Evolutionary conservation across 106 monocot species (phyloP).

Genomic region (Cymbidium sinense): DNA sequence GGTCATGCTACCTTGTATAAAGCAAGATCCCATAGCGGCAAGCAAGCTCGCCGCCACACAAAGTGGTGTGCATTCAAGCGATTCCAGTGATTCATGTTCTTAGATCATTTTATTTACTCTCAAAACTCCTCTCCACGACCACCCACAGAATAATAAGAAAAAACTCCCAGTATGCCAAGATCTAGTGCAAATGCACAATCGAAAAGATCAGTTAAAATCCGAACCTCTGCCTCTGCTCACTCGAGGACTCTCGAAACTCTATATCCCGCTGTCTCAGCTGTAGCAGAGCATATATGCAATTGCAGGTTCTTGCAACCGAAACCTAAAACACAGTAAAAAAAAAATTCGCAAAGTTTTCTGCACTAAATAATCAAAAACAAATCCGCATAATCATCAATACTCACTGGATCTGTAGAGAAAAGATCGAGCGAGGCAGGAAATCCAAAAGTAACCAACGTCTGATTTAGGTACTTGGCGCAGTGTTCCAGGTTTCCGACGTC

Average conservation of each 20-base stretch:
- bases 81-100: too few relatives aligned
- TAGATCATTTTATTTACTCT: too few relatives aligned
- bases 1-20: too few relatives aligned
- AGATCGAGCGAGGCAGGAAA: slow-evolving; percentile 96
- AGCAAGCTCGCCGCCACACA: too few relatives aligned
- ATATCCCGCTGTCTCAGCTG: slow-evolving; percentile 90
- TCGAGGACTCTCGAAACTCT: slow-evolving; percentile 84
- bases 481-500: slow-evolving; percentile 84
- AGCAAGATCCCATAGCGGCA: too few relatives aligned
- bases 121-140: too few relatives aligned
- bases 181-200: not conserved
- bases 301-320: slow-evolving; percentile 93
- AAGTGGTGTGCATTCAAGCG: too few relatives aligned
- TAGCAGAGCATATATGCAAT: slow-evolving; percentile 85
- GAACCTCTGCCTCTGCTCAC: slow-evolving; percentile 87
- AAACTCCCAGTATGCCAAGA: not conserved
- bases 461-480: slow-evolving; percentile 93
- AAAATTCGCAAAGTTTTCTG: not conserved
- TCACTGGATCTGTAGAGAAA: slow-evolving; percentile 31
- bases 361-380: not conserved
- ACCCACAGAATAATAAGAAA: too few relatives aligned
- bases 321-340: slow-evolving; percentile 39
- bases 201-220: not conserved
- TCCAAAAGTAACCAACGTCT: slow-evolving; percentile 90
- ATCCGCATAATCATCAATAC: not conserved